Base-by-base conservation (phyloP, 1,139 yeast species). In the Lodderomyces oxycetoniae region DNA sequence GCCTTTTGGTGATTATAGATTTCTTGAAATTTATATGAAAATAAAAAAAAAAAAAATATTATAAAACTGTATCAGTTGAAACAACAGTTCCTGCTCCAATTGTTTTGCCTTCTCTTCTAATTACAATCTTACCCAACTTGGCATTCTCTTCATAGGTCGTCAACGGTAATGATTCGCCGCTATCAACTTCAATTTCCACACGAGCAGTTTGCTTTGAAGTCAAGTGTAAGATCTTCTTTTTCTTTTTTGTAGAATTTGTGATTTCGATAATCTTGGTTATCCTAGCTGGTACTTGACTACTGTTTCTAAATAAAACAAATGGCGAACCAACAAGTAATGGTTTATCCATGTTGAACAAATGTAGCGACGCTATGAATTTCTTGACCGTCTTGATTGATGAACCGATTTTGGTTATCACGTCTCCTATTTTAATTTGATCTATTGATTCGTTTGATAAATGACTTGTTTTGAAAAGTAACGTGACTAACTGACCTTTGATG, bases 301-400 rank as follows among this genome's bases (percentile, higher is more conserved):
- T 81, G 44, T 94, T 94, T 45, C 94, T 73, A 59, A 89, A 89
- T 35, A 88, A 57, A 28, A 89, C 77, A 46, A 91, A 72, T 31
- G 93, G 85, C 1, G 94, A 74, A 4, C 98, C 97, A 4, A 81
- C 78, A 28, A 91, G 63, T 33, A 91, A 57, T 1, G 98, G 98
- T 46, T 73, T 68, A 32, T 70, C 67, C 59, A 85, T 61, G 40
- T 84, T 80, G 55, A 89, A 91, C 25, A 88, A 67, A 27, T 73
- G 69, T 34, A 88, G 50, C 32, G 77, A 67, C 21, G 82, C 73
- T 19, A 59, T 63, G 45, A 89, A 78, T 30, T 57, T 63, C 28
- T 62, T 65, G 0, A 71, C 74, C 1, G 80, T 59, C 15, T 61
- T 61, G 5, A 84, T 65, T 1, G 59, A 50, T 1, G 71, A 61